A percentile compares a stretch with the other conserved stretches of the same genome.
Conservation (phyloP, 331 rosid species). For the Saraca asoca region DNA sequence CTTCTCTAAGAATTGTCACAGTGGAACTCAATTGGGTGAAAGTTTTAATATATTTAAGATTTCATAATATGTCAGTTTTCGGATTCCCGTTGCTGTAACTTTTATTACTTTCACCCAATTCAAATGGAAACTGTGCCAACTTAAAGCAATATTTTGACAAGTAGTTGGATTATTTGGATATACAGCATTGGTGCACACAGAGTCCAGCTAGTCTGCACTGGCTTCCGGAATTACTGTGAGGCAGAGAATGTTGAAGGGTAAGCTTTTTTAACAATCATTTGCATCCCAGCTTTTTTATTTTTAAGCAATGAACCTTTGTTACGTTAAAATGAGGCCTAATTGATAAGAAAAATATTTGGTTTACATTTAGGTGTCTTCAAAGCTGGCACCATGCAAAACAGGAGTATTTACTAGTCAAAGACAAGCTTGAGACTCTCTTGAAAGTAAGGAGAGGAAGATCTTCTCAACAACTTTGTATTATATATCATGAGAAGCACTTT, state of each 20-base stretch:
- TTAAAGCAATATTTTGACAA: conserved; percentile 17
- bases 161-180: conserved; percentile 30
- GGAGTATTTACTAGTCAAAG: conserved; percentile 59
- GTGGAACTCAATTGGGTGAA: no score
- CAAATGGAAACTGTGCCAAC: not conserved
- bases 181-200: conserved; percentile 86
- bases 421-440: conserved; percentile 69
- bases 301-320: no score
- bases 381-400: conserved; percentile 61
- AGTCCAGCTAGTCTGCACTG: conserved; percentile 66
- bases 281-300: not conserved
- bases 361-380: conserved; percentile 56
- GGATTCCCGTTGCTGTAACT: no score
- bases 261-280: conserved; percentile 24
- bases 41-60: no score
- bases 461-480: not conserved
- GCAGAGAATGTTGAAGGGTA: conserved; percentile 72
- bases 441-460: conserved; percentile 44
- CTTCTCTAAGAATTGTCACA: no score
- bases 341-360: conserved; percentile 3
- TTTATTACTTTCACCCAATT: not conserved
- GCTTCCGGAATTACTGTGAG: conserved; percentile 57
- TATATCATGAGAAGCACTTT: not conserved
- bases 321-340: not conserved
- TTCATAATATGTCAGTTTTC: no score